Evolutionary conservation across 225 moss, liverwort and hornwort genomes (phyloP), one percentile per base, ranked within the genome.

Genomic region (Neckera pumila): DNA sequence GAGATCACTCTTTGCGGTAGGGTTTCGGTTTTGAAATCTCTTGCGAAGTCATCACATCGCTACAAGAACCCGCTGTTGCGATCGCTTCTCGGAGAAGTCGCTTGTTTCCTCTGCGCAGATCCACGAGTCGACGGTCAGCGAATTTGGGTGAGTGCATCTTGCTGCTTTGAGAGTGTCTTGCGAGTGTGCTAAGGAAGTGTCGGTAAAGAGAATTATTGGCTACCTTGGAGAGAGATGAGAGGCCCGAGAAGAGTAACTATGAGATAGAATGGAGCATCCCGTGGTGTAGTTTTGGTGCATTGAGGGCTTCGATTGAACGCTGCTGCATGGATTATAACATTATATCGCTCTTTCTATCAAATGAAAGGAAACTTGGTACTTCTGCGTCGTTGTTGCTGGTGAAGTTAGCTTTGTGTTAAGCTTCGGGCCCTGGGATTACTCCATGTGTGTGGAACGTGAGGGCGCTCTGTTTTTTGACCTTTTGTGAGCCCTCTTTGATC

Each of bases 401-500:
- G 51, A 22, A 76, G 21, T 51, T 16, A 16, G 14, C 16, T 43
- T 72, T 16, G 16, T 26, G 9, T 23, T 71, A 5, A 33, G 51
- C 21, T 21, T 75, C 11, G 8, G 8, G 13, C 4, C 12, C 0
- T 75, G 12, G 7, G 20, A 19, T 0, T 20, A 12, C 19, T 49
- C 0, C 49, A 6, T 27, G 0, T 33, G 20, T 17, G 51, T 34
- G 51, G 51, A 47, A 6, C 30, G 30, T 30, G 17, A 47, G 33
- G 12, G 33, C 2, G 13, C 4, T 33, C 0, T 49, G 8, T 3
- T 5, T 45, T 21, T 8, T 8, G 2, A 1, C 0, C 2, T 8
- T 45, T 17, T 3, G 7, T 12, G 74, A 47, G 11, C 11, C 49
- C 4, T 73, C 0, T 7, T 42, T 3, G 9, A 26, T 45, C 12